Percentiles rank a stretch among this genome's conserved stretches.
Conservation (phyloP, 2,329 filamentous ascomycete genomes). For the Lachnellula cervina region DNA sequence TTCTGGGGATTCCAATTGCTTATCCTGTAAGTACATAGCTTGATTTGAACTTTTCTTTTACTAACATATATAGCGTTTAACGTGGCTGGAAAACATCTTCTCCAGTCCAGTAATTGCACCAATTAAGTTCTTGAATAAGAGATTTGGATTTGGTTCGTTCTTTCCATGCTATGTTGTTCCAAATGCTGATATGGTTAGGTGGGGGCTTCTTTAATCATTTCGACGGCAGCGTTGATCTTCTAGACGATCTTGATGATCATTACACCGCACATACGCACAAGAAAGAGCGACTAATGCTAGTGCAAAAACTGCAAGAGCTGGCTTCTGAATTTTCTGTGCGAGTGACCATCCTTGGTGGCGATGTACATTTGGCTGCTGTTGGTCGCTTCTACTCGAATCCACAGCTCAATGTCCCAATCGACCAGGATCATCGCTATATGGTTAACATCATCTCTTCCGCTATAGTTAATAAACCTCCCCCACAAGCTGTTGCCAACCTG, state of each 20-base stretch:
- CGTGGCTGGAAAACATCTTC: constrained; percentile 95
- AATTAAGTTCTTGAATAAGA: constrained; percentile 82
- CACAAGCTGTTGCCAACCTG: constrained; percentile 81
- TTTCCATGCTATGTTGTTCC: background rate
- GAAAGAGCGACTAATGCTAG: constrained; percentile 71
- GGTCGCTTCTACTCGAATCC: constrained; percentile 94
- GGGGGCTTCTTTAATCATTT: constrained; percentile 90
- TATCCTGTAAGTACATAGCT: constrained; percentile 60
- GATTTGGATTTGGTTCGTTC: constrained; percentile 66
- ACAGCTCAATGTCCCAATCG: constrained; percentile 67
- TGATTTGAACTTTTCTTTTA: constrained; percentile 27
- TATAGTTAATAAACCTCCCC: constrained; percentile 92
- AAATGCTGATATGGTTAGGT: constrained; percentile 36
- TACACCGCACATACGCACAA: constrained; percentile 94
- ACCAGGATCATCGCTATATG: constrained; percentile 90
- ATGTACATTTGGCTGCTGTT: constrained; percentile 87
- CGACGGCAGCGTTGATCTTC: constrained; percentile 85
- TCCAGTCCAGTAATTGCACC: constrained; percentile 81
- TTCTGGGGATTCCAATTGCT: constrained; percentile 82
- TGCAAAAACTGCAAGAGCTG: constrained; percentile 77
- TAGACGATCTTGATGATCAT: constrained; percentile 92
- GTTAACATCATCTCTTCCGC: constrained; percentile 90
- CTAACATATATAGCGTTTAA: constrained; percentile 59
- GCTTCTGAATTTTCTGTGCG: constrained; percentile 83
- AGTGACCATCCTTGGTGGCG: constrained; percentile 86